Base-by-base conservation (phyloP, 2,329 filamentous ascomycete species). In the Lizonia empirigonia region DNA sequence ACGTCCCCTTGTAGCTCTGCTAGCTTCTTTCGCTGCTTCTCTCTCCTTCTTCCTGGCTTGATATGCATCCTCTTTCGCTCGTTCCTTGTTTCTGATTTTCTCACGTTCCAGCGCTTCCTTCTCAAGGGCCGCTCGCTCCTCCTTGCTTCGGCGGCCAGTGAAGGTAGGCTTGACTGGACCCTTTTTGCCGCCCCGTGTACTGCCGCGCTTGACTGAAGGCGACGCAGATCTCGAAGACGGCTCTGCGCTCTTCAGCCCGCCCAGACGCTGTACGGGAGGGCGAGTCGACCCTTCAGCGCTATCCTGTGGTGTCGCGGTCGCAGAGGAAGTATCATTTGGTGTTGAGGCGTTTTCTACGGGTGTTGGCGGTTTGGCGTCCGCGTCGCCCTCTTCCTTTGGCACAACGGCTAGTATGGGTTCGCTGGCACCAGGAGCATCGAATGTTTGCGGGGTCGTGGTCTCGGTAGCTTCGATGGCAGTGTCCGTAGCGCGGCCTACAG, bases 71-170 rank as follows among this genome's bases (percentile, higher is more conserved):
- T 41, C 47, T 57, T 58, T 49, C 18, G 67, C 69, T 8, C 67
- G 60, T 36, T 74, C 68, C 18, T 64, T 68, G 18, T 69, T 68
- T 46, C 75, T 69, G 37, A 71, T 69, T 18, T 65, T 62, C 41
- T 75, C 73, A 30, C 74, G 68, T 40, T 73, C 74, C 19, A 68
- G 60, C 29, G 70, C 70, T 35, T 71, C 71, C 29, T 74, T 72
- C 49, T 74, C 74, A 19, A 74, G 64, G 39, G 77, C 75, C 23
- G 74, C 76, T 49, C 77, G 69, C 36, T 75, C 73, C 33, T 74
- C 72, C 53, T 77, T 76, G 53, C 74, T 78, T 45, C 77, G 64
- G 44, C 77, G 69, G 10, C 74, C 76, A 13, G 69, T 74, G 49
- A 76, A 77, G 29, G 73, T 74, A 4, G 77, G 77, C 41, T 71